Percentiles rank a stretch among this genome's conserved stretches.
Evolutionary conservation across 192 early-diverging fungal genomes (phyloP).

Genomic region (Coemansia sp.): DNA sequence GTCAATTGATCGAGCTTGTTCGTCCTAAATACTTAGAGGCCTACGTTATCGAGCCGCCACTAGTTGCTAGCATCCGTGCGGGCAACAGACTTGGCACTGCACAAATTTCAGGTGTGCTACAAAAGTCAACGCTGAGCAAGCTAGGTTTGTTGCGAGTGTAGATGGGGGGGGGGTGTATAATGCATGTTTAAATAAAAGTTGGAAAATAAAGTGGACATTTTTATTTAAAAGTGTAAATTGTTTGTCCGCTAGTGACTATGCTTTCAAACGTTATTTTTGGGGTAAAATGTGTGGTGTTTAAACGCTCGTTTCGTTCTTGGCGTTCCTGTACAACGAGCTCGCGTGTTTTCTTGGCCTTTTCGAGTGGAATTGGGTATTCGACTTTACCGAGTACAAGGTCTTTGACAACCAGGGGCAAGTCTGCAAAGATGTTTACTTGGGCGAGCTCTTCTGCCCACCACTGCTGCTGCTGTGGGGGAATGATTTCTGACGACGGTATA

Average conservation of each 20-base stretch:
- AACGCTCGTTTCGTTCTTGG: neutral
- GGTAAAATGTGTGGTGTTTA: neutral
- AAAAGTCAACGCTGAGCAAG: conserved; percentile 1
- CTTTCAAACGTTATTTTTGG: too few species aligned
- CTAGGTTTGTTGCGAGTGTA: too few species aligned
- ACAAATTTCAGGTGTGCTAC: neutral
- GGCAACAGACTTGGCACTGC: neutral
- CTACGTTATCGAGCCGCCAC: conserved; percentile 24
- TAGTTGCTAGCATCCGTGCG: neutral
- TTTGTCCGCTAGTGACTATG: too few species aligned
- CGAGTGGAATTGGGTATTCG: neutral
- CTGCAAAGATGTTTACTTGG: neutral
- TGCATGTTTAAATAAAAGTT: too few species aligned
- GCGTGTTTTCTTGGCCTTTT: neutral
- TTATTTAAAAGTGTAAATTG: too few species aligned
- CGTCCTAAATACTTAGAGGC: conserved; percentile 20
- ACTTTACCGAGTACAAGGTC: neutral
- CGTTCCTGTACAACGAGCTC: neutral
- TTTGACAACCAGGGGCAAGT: neutral
- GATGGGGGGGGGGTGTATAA: too few species aligned
- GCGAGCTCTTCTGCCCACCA: conserved; percentile 16
- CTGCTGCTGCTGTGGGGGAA: conserved; percentile 55
- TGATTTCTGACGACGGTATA: conserved; percentile 45
- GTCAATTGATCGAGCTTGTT: conserved; percentile 20
- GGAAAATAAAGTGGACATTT: too few species aligned